Evolutionary conservation across 352 stramenopile genomes (phyloP).

Genomic region (Phytopythium chamaehyphon): DNA sequence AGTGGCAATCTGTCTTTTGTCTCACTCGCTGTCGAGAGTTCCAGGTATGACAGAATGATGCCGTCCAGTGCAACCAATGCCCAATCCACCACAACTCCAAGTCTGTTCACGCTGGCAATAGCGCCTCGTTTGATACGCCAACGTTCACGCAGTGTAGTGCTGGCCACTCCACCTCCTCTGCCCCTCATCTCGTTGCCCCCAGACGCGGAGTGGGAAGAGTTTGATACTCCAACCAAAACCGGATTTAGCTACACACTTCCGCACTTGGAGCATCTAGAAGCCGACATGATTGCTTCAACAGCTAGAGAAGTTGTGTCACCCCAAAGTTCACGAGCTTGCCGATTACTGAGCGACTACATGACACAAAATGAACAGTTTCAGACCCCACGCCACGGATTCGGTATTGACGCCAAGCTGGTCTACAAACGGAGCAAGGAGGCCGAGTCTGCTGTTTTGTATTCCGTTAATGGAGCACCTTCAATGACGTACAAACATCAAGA

Average conservation of each 20-base stretch:
- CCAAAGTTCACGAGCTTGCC: constrained; percentile 21
- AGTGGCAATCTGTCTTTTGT: too few species aligned
- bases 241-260: constrained; percentile 55
- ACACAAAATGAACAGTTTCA: constrained; percentile 62
- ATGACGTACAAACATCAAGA: constrained; percentile 8
- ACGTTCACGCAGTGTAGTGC: constrained; percentile 33
- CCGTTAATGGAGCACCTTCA: constrained; percentile 1
- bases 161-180: constrained; percentile 46
- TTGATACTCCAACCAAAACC: constrained; percentile 49
- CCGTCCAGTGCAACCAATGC: too few species aligned
- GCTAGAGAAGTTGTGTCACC: constrained; percentile 7
- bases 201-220: constrained; percentile 67
- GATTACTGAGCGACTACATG: constrained; percentile 65
- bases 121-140: constrained; percentile 24
- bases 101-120: background rate
- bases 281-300: constrained; percentile 29
- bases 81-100: background rate
- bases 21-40: too few species aligned
- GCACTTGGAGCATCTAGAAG: constrained; percentile 32
- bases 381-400: constrained; percentile 50
- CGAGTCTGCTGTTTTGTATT: constrained; percentile 10
- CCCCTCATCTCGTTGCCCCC: constrained; percentile 63
- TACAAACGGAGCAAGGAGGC: constrained; percentile 64
- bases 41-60: too few species aligned
- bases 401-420: constrained; percentile 46